phyloP scores from a whole-genome alignment of 805 yeast species.

The Spathaspora passalidarum region DNA sequence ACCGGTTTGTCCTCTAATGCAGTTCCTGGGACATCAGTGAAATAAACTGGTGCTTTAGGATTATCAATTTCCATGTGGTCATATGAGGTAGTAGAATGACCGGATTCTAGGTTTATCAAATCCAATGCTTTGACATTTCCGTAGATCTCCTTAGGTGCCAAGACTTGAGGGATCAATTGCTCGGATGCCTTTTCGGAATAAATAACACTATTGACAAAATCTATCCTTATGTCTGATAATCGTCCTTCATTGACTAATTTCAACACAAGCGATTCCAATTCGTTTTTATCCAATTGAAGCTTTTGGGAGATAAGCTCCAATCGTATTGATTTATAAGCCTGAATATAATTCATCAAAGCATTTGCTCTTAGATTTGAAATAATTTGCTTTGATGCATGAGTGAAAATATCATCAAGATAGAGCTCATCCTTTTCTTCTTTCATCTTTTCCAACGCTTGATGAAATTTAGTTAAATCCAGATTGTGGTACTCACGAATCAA shows the following conservation, averaged over 20 bases:
- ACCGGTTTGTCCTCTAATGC: not conserved
- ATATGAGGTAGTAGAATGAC: not conserved
- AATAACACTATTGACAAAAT: constrained; percentile 21
- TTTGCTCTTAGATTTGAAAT: constrained; percentile 29
- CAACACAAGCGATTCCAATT: constrained; percentile 27
- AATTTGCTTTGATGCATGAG: constrained; percentile 23
- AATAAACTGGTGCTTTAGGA: not conserved
- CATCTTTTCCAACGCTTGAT: constrained; percentile 15
- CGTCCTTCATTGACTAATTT: constrained; percentile 29
- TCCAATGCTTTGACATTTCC: constrained; percentile 22
- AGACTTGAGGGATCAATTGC: not conserved
- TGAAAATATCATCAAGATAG: constrained; percentile 27
- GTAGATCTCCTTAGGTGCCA: constrained; percentile 13
- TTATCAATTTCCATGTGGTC: constrained; percentile 16
- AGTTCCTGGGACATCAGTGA: constrained; percentile 1
- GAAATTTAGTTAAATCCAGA: constrained; percentile 21
- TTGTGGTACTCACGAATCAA: constrained; percentile 31
- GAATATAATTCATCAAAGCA: constrained; percentile 24
- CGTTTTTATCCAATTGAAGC: constrained; percentile 17
- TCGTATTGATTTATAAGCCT: constrained; percentile 27
- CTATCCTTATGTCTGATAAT: constrained; percentile 23
- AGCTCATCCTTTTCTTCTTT: constrained; percentile 20
- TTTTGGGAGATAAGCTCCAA: constrained; percentile 23
- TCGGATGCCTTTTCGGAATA: constrained; percentile 1
- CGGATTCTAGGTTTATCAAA: constrained; percentile 10